Conservation (phyloP, 768 basidiomycete genomes). For the Dentipellis sp. region DNA sequence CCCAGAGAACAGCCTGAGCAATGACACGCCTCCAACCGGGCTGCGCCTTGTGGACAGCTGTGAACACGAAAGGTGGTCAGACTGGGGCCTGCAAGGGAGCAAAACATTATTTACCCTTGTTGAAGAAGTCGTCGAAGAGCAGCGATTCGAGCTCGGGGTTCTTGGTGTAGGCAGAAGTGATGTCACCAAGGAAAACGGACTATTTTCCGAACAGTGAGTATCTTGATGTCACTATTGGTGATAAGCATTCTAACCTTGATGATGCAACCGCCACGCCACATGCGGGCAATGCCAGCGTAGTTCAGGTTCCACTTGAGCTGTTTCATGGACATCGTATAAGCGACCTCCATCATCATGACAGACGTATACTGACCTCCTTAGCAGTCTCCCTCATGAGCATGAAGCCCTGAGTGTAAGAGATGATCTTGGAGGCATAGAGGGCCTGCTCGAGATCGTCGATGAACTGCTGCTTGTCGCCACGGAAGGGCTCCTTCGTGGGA, state of each 20-base stretch:
- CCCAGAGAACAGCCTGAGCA: slow-evolving; percentile 95
- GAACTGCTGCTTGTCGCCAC: slow-evolving; percentile 96
- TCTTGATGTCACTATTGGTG: slow-evolving; percentile 1
- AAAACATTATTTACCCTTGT: slow-evolving; percentile 48
- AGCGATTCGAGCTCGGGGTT: slow-evolving; percentile 79
- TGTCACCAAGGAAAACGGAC: slow-evolving; percentile 85
- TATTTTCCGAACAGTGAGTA: slow-evolving; percentile 23
- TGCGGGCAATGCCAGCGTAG: slow-evolving; percentile 94
- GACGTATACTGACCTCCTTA: slow-evolving; percentile 43
- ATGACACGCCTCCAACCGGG: slow-evolving; percentile 97
- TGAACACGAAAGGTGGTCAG: slow-evolving; percentile 3
- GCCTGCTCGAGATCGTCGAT: slow-evolving; percentile 99
- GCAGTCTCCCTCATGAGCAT: slow-evolving; percentile 99
- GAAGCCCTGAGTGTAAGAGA: slow-evolving; percentile 99
- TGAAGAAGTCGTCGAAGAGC: slow-evolving; percentile 96
- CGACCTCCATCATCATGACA: background rate
- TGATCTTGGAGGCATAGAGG: slow-evolving; percentile 98
- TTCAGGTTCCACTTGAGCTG: slow-evolving; percentile 82
- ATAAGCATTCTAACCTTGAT: slow-evolving; percentile 61
- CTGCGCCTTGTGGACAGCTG: slow-evolving; percentile 88
- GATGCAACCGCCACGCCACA: slow-evolving; percentile 99
- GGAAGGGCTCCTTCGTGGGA: slow-evolving; percentile 88
- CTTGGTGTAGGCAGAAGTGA: slow-evolving; percentile 85
- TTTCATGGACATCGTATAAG: slow-evolving; percentile 23
- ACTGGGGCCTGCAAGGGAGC: background rate